Evolutionary conservation across 1,284 basidiomycete genomes (phyloP), one percentile per base, ranked within the genome.

Genomic region (Trametes polyzona): DNA sequence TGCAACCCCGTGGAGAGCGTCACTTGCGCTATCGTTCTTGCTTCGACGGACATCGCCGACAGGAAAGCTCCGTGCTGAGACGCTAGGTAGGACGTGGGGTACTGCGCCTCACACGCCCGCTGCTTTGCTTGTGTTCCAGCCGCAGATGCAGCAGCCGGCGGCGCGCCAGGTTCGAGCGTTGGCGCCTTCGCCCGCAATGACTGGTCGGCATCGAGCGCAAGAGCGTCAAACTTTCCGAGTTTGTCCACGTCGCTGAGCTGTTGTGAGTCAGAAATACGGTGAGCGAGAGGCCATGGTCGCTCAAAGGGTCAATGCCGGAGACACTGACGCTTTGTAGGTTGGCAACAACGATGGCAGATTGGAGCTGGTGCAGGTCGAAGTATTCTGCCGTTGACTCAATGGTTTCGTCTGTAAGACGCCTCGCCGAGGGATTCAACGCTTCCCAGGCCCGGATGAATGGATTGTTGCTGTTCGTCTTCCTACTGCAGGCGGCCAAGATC

Each of bases 341-440:
- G 7, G 71, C 70, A 16, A 76, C 77, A 47, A 83, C 69, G 39
- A 83, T 52, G 33, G 73, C 75, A 3, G 77, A 77, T 56, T 71
- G 69, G 61, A 82, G 65, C 4, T 73, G 61, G 55, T 80, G 73
- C 37, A 69, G 67, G 40, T 66, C 73, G 67, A 84, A 78, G 64
- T 80, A 84, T 23, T 73, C 73, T 29, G 76, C 67, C 33, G 77
- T 80, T 1, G 77, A 70, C 57, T 81, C 80, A 23, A 86, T 78
- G 11, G 52, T 42, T n/a, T 73, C 67, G 56, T 80, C 73, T 27
- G 82, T 73, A 27, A 78, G 80, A 3, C 76, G 78, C 55, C 44
- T 59, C 17, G 58, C 21, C 8, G 52, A 26, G 3, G 59, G 33
- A 32, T 24, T 47, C 47, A 55, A 39, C 43, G 60, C 41, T 46